phyloP scores from a whole-genome alignment of 139 green algal genomes.

The Astrephomene gubernaculifera region DNA sequence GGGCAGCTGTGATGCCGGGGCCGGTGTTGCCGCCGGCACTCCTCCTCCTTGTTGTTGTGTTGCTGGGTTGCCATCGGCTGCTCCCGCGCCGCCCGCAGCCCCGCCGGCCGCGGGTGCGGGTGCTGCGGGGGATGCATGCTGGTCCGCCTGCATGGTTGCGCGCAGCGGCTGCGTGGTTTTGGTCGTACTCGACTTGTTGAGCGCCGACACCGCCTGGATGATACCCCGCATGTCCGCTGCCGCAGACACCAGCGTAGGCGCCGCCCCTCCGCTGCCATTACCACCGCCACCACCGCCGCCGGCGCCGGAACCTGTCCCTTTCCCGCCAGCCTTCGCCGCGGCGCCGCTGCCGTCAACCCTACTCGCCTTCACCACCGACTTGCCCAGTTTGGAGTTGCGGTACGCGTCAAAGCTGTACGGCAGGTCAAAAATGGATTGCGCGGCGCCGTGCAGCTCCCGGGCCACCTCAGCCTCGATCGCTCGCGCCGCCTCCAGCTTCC shows the following conservation, averaged over 20 bases:
- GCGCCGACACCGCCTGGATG: neutral
- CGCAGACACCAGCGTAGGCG: neutral
- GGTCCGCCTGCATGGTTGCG: neutral
- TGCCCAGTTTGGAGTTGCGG: neutral
- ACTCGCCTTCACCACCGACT: neutral
- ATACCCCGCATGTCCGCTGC: conserved; percentile 5
- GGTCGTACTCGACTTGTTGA: neutral
- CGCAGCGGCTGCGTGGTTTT: neutral
- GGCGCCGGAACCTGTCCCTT: too few species aligned
- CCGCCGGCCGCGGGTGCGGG: neutral
- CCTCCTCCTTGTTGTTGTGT: neutral
- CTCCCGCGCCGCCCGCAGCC: neutral
- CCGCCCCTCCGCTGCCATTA: too few species aligned
- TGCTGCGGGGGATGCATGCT: neutral
- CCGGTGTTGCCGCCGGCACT: neutral
- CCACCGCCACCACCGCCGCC: too few species aligned
- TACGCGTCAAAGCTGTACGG: conserved; percentile 1
- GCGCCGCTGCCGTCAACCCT: neutral
- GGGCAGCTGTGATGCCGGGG: neutral
- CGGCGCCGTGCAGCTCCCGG: neutral
- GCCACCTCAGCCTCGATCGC: neutral
- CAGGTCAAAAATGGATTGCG: neutral
- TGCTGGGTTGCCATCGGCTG: neutral
- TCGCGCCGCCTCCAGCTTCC: neutral
- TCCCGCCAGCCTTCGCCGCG: neutral